phyloP scores from a whole-genome alignment of 2,329 filamentous ascomycete species.

The Apiospora aurea region DNA sequence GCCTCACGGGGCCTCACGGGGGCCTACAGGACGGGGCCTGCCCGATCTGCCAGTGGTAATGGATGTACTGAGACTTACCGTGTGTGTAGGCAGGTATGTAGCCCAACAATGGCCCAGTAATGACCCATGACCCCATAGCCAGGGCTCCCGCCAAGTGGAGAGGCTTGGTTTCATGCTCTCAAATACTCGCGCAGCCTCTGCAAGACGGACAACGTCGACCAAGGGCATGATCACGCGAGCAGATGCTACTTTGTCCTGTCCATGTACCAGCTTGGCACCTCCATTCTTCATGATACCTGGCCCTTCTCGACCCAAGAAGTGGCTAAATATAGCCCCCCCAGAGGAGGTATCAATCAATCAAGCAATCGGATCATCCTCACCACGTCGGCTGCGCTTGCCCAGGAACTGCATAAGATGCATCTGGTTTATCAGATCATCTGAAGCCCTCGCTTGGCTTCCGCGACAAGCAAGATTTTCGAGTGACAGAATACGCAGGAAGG shows the following conservation, averaged over 20 bases:
- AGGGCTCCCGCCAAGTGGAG: neutral
- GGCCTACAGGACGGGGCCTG: neutral
- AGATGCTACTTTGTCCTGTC: neutral
- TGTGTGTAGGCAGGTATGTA: no score
- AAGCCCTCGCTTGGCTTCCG: conserved; percentile 1
- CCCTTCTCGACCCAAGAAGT: neutral
- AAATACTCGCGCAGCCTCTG: neutral
- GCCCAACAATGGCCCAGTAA: no score
- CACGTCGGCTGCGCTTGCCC: conserved; percentile 24
- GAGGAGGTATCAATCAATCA: neutral
- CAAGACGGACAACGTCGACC: neutral
- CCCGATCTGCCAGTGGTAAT: neutral
- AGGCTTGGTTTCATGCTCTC: conserved; percentile 24
- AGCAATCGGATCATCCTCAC: neutral
- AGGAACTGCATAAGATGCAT: neutral
- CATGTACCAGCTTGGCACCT: neutral
- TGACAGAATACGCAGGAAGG: neutral
- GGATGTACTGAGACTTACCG: no score
- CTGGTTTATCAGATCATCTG: conserved; percentile 15
- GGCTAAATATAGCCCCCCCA: neutral
- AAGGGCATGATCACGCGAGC: conserved; percentile 1
- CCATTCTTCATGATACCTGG: neutral
- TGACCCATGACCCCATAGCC: no score
- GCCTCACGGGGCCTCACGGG: no score
- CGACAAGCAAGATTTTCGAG: conserved; percentile 13